Conservation (phyloP, 179 eudicot genomes). For the Corrigiola litoralis region DNA sequence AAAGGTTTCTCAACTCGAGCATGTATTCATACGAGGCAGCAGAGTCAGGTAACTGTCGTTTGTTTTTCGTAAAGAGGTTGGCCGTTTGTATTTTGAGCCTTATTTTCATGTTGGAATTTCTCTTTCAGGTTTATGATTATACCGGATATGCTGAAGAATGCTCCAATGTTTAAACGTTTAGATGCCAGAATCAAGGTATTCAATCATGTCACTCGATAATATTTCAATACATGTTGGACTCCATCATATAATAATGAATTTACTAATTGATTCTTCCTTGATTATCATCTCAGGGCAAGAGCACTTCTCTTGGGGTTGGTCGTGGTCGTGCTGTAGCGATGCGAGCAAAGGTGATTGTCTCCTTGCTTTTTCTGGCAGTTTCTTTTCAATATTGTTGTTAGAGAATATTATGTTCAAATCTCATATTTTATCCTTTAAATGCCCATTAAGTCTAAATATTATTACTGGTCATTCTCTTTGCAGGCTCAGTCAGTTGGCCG, state of each 20-base stretch:
- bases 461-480: background rate
- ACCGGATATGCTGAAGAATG: slow-evolving; percentile 98
- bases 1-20: slow-evolving; percentile 89
- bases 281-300: slow-evolving; percentile 59
- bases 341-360: slow-evolving; percentile 67
- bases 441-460: background rate
- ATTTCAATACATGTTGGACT: background rate
- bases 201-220: background rate
- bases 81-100: background rate
- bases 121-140: slow-evolving; percentile 85
- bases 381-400: background rate
- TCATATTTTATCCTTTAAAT: background rate
- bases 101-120: background rate
- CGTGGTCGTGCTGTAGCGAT: slow-evolving; percentile 94
- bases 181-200: slow-evolving; percentile 89
- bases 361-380: background rate
- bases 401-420: background rate
- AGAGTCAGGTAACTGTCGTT: slow-evolving; percentile 65
- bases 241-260: background rate
- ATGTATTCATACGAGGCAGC: slow-evolving; percentile 94
- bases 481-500: slow-evolving; percentile 79
- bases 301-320: slow-evolving; percentile 89
- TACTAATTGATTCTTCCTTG: background rate
- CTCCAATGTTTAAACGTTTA: slow-evolving; percentile 95
- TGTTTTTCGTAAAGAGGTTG: background rate